Evolutionary conservation across 208 protist species (phyloP).

Genomic region (Naegleria gruberi): DNA sequence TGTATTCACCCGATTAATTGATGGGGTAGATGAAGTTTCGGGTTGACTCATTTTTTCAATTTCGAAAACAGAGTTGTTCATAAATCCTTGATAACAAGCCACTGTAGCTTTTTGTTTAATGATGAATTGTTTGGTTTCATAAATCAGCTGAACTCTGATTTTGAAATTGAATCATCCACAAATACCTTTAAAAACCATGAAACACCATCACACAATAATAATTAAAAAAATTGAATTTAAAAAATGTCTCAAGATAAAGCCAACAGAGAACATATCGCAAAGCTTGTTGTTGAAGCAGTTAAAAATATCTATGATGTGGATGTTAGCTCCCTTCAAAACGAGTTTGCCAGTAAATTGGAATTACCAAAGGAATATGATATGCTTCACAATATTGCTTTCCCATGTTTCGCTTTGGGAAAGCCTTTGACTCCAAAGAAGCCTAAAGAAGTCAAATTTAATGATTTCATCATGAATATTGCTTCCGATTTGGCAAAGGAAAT

Average conservation of each 20-base stretch:
- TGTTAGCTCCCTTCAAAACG: background rate
- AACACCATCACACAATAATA: no score
- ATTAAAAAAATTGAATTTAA: background rate
- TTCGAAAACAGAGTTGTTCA: background rate
- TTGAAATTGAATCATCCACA: no score
- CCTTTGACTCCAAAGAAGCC: background rate
- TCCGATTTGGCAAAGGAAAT: background rate
- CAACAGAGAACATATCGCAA: background rate
- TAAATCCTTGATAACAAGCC: no score
- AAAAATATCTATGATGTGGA: background rate
- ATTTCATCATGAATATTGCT: background rate
- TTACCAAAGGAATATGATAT: slow-evolving; percentile 5
- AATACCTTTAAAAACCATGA: no score
- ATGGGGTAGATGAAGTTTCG: no score
- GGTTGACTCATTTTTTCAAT: no score
- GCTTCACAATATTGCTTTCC: slow-evolving; percentile 4
- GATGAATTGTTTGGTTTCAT: background rate
- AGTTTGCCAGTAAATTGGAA: background rate
- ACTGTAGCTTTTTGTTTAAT: no score
- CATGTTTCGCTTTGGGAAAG: background rate
- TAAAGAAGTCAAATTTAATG: slow-evolving; percentile 1
- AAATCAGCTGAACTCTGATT: background rate
- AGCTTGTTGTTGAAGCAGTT: background rate
- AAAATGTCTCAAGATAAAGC: background rate
- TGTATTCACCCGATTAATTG: no score